Base-by-base conservation (phyloP, 164 flowering plant species). In the Aristolochia contorta region DNA sequence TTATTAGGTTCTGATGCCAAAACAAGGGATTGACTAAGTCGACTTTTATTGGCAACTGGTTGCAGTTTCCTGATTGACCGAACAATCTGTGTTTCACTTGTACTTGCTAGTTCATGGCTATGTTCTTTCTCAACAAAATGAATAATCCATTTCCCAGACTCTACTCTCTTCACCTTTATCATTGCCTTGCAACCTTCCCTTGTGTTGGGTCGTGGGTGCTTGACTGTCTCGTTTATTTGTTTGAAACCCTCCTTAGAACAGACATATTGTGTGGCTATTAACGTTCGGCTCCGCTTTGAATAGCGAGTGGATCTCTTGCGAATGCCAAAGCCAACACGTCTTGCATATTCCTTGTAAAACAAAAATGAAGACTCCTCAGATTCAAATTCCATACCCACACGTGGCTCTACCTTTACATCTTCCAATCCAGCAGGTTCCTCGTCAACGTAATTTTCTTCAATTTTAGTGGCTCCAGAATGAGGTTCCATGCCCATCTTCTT, bases 371-470 rank as follows among this genome's bases (percentile, higher is more conserved):
- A 77, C 70, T 73, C 78, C 62, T 77, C 89, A 18, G 83, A 73
- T 47, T 82, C 82, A 66, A 89, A 89, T 66, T 86, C 87, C 94
- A 86, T 83, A 59, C 89, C 94, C 43, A 82, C 76, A 65, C 70
- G 66, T 21, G 89, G 96, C 60, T 78, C 79, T 14, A 72, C 20
- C 55, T 54, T 54, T 63, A 47, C 23, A 45, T 25, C 20, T 25
- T 55, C 66, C 22, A 41, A 37, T 1, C 22, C 56, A 22, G 56
- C 23, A 23, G 30, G 15, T 53, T 22, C 32, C 27, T 24, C 2
- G 25, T 30, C 18, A 61, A 21, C 7, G 25, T 37, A 43, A 22
- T 21, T 23, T 59, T 45, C 37, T 8, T 43, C 52, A 32, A 59
- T 15, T 59, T 59, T 47, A 18, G 23, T 27, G n/a, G 12, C 45